A percentile compares a stretch with the other conserved stretches of the same genome.
Conservation (phyloP, 768 basidiomycete genomes). For the Pulveroboletus sp. region DNA sequence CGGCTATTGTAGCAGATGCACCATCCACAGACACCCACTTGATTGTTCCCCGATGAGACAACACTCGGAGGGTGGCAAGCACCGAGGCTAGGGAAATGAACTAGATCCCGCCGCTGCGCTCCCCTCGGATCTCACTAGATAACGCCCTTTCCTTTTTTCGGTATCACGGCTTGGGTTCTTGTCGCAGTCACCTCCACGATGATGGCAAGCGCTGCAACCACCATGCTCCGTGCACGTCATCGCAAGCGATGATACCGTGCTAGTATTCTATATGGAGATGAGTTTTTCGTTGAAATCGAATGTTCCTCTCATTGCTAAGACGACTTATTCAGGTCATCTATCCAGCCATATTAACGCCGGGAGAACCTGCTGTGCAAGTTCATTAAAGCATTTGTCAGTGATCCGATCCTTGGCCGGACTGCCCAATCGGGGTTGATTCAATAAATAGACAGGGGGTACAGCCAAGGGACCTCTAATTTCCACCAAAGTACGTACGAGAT, state of each 20-base stretch:
- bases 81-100: neutral
- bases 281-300: neutral
- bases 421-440: slow-evolving; percentile 1
- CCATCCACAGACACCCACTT: neutral
- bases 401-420: neutral
- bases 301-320: neutral
- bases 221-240: neutral
- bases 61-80: neutral
- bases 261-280: slow-evolving; percentile 1
- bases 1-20: too few relatives aligned
- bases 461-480: slow-evolving; percentile 8
- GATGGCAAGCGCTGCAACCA: neutral
- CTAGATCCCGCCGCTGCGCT: neutral
- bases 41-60: slow-evolving; percentile 1
- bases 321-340: neutral
- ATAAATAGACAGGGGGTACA: neutral
- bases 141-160: neutral
- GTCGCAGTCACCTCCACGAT: neutral
- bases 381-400: slow-evolving; percentile 2
- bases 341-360: neutral
- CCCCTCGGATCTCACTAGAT: neutral
- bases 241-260: neutral
- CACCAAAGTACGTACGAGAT: neutral
- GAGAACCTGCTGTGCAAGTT: neutral
- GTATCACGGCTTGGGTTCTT: neutral